Percentiles rank a stretch among this genome's conserved stretches.
These are phyloP conservation scores for Echites panduratus DNA, from an alignment of 257 asterid species.

Conservation along the genomic window DNA sequence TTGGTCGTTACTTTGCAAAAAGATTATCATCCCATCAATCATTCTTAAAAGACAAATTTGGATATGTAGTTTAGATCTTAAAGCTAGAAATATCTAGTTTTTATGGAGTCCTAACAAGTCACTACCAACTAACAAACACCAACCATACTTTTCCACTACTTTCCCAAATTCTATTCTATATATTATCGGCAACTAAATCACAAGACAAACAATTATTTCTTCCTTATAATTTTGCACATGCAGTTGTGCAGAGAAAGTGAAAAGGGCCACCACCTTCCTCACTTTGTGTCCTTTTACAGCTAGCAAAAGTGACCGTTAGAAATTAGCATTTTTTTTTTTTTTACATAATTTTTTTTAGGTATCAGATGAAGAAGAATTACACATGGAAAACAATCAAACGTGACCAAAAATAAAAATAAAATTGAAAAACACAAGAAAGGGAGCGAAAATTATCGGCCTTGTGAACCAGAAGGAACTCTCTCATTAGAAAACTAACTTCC, in stretches of 20 bases:
- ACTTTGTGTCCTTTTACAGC: slow-evolving; percentile 14
- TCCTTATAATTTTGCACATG: slow-evolving; percentile 20
- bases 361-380: background rate
- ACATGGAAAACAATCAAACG: background rate
- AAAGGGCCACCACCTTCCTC: slow-evolving; percentile 4
- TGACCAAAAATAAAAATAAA: background rate
- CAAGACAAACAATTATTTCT: slow-evolving; percentile 12
- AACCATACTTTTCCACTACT: slow-evolving; percentile 1
- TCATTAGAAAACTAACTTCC: slow-evolving; percentile 66
- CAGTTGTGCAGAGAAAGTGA: slow-evolving; percentile 6
- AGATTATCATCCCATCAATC: background rate
- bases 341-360: background rate
- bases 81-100: background rate
- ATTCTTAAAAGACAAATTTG: background rate
- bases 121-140: background rate
- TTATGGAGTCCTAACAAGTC: background rate
- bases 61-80: background rate
- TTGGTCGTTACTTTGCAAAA: background rate
- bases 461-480: slow-evolving; percentile 22
- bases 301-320: slow-evolving; percentile 16
- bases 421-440: slow-evolving; percentile 3
- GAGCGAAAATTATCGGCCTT: slow-evolving; percentile 23
- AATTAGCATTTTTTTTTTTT: background rate
- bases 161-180: background rate
- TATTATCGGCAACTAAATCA: slow-evolving; percentile 3